Evolutionary conservation across 306 rosid genomes (phyloP).

Genomic region (Cucumis cinereus): DNA sequence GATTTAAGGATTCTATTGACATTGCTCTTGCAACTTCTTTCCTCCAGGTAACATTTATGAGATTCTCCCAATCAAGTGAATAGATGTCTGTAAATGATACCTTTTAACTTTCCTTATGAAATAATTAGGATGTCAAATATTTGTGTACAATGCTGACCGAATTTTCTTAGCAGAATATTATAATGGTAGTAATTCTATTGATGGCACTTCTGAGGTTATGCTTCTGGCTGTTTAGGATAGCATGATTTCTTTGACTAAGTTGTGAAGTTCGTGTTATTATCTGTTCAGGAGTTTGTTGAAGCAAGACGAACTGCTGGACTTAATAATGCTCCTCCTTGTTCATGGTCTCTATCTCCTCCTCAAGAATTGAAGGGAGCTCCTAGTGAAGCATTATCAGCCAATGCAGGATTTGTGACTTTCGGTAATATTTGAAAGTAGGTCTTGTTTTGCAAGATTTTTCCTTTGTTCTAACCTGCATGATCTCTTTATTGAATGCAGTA

Average conservation of each 20-base stretch:
- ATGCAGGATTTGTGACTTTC: slow-evolving; percentile 92
- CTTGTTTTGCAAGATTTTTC: slow-evolving; percentile 3
- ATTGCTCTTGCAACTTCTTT: slow-evolving; percentile 83
- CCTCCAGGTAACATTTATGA: slow-evolving; percentile 51
- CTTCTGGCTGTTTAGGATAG: background rate
- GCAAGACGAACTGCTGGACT: slow-evolving; percentile 92
- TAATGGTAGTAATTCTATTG: background rate
- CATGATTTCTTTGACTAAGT: background rate
- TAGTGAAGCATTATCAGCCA: slow-evolving; percentile 56
- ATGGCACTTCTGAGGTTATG: background rate
- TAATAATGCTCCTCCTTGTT: slow-evolving; percentile 69
- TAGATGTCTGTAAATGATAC: background rate
- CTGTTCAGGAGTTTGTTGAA: slow-evolving; percentile 83
- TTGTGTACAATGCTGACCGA: background rate
- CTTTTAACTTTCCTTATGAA: background rate
- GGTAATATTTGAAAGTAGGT: slow-evolving; percentile 40
- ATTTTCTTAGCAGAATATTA: background rate
- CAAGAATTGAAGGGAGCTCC: slow-evolving; percentile 60
- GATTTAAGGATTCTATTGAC: slow-evolving; percentile 84
- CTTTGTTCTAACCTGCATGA: slow-evolving; percentile 6
- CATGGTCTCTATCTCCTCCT: slow-evolving; percentile 81
- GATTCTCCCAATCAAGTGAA: background rate
- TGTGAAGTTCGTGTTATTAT: slow-evolving; percentile 5
- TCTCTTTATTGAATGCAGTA: slow-evolving; percentile 43
- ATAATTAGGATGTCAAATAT: background rate